These are phyloP conservation scores for Neurospora sp. DNA, from an alignment of 495 filamentous ascomycete genomes.

Conservation along the genomic window DNA sequence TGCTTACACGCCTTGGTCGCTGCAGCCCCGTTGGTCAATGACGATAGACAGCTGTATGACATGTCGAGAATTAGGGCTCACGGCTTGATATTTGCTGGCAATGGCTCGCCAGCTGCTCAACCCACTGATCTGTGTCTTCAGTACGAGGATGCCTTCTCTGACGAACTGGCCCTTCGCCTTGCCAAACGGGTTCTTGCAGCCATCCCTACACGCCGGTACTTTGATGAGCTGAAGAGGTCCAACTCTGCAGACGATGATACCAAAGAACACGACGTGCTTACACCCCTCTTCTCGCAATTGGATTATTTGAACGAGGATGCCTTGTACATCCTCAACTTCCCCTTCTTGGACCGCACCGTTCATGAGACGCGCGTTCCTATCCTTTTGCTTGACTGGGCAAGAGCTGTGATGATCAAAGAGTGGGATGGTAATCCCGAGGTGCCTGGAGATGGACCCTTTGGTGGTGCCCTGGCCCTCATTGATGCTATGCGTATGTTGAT, in stretches of 20 bases:
- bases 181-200: conserved; percentile 40
- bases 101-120: conserved; percentile 26
- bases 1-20: conserved; percentile 45
- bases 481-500: conserved; percentile 54
- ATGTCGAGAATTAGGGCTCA: conserved; percentile 45
- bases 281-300: conserved; percentile 37
- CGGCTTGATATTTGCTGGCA: conserved; percentile 27
- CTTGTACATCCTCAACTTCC: conserved; percentile 32
- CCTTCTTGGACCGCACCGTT: conserved; percentile 32
- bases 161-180: conserved; percentile 40
- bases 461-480: conserved; percentile 65
- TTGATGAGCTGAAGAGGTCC: conserved; percentile 31
- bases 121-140: conserved; percentile 37
- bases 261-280: conserved; percentile 33
- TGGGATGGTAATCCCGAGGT: conserved; percentile 71
- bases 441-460: conserved; percentile 52
- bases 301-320: conserved; percentile 34
- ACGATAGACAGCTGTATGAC: conserved; percentile 32
- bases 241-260: conserved; percentile 12
- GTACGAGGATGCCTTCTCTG: conserved; percentile 45
- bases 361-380: conserved; percentile 45
- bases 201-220: conserved; percentile 37
- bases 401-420: conserved; percentile 60
- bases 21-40: conserved; percentile 37
- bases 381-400: conserved; percentile 66